These are phyloP conservation scores for Heracleum sosnowskyi DNA, from an alignment of 129 eudicot species.

Conservation along the genomic window DNA sequence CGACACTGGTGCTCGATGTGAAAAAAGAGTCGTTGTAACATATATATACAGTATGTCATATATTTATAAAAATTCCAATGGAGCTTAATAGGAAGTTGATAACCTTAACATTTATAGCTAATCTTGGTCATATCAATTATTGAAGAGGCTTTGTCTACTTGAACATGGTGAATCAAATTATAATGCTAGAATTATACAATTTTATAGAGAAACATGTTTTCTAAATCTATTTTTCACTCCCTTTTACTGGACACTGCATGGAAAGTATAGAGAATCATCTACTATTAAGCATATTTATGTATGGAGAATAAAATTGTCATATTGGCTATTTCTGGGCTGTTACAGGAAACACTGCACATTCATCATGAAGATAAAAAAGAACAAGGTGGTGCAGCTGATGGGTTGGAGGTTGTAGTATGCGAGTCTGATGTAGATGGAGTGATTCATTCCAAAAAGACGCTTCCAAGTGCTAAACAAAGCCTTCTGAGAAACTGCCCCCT, in stretches of 20 bases:
- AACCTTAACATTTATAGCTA: background rate
- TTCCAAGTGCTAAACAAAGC: constrained; percentile 15
- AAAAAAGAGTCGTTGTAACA: background rate
- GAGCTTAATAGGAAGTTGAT: background rate
- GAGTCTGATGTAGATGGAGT: constrained; percentile 14
- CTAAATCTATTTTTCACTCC: background rate
- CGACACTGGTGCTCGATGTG: background rate
- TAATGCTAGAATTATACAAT: background rate
- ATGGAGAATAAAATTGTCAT: background rate
- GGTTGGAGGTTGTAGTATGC: constrained; percentile 6
- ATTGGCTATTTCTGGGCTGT: background rate
- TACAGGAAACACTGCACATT: constrained; percentile 45
- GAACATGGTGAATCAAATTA: background rate
- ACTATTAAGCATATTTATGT: background rate
- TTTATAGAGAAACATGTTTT: background rate
- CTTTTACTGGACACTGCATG: background rate
- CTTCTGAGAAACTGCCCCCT: constrained; percentile 45
- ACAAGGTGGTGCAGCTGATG: constrained; percentile 15
- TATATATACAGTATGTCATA: background rate
- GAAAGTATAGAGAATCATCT: background rate
- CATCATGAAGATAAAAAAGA: constrained; percentile 11
- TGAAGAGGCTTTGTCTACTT: background rate
- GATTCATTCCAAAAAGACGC: background rate
- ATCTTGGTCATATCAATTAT: background rate
- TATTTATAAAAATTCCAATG: background rate